A percentile compares a stretch with the other conserved stretches of the same genome.
Conservation (phyloP, 2,329 filamentous ascomycete species). For the Venturia effusa region DNA sequence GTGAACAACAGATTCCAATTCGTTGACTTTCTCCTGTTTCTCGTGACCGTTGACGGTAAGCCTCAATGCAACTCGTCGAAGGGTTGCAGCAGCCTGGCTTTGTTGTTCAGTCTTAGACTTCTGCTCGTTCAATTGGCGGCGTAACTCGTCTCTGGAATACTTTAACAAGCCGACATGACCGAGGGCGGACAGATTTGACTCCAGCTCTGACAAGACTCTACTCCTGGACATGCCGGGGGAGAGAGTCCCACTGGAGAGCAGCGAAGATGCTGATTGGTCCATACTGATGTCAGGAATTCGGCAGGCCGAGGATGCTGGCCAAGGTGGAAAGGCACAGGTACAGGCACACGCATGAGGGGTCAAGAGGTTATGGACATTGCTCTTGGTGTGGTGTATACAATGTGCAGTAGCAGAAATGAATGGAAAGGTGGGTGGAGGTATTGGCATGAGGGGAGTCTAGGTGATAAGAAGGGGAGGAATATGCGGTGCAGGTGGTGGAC, state of each 20-base stretch:
- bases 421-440: background rate
- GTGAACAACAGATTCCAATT: background rate
- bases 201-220: background rate
- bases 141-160: conserved; percentile 8
- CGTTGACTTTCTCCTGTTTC: background rate
- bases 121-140: background rate
- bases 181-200: conserved; percentile 10
- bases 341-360: background rate
- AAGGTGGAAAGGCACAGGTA: background rate
- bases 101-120: background rate
- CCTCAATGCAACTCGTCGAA: conserved; percentile 4
- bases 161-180: conserved; percentile 11
- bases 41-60: conserved; percentile 3
- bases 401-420: background rate
- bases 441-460: background rate
- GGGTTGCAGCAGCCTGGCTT: background rate
- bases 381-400: background rate
- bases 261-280: background rate
- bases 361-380: background rate
- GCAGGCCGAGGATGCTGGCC: background rate
- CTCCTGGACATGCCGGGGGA: background rate
- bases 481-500: too few species aligned
- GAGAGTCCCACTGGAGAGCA: background rate
- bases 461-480: too few species aligned
- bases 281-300: background rate